Base-by-base conservation (phyloP, 306 rosid genomes). In the Luffa aegyptiaca region DNA sequence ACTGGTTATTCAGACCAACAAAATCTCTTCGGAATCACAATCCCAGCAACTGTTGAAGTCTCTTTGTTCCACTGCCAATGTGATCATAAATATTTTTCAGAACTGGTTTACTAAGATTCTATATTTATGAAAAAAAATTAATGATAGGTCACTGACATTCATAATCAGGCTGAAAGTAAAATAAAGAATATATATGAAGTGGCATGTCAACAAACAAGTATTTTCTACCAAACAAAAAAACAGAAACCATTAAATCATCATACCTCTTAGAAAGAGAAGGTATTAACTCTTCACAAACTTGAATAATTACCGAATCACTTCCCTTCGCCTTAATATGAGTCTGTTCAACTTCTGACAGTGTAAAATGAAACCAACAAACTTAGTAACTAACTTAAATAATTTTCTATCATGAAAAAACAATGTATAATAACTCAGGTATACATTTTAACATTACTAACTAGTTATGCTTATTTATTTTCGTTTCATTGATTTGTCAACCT, bases 191-290 rank as follows among this genome's bases (percentile, higher is more conserved):
- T 37, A 37, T 31, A 14, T 39, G 55, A 5, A 53, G 59, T 21
- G 13, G 21, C 3, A 77, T 46, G 42, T 26, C 33, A 35, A 53
- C 37, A 5, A 3, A 2, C 9, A 48, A 12, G 53, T 26, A 48
- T 36, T 57, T 36, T 21, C 33, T 7, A 45, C 18, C 21, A 31
- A 12, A 53, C 9, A n/a, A 41, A 36, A 26, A 77, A 46, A 10
- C 45, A 46, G 10, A 64, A 56, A 57, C 46, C 64, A 62, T 17
- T 75, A 80, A 82, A 76, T 63, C 83, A 45, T 63, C 83, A 62
- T 89, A 94, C 97, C 96, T 91, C 58, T 88, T 70, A 39, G 97
- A 82, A 81, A 91, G 82, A 68, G 89, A 82, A 41, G 91, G 89
- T 17, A 90, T 74, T 58, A 90, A 76, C 84, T 90, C 83, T 80